A percentile compares a stretch with the other conserved stretches of the same genome.
Evolutionary conservation across 257 asterid genomes (phyloP).

Genomic region (Marsdenia floribunda): DNA sequence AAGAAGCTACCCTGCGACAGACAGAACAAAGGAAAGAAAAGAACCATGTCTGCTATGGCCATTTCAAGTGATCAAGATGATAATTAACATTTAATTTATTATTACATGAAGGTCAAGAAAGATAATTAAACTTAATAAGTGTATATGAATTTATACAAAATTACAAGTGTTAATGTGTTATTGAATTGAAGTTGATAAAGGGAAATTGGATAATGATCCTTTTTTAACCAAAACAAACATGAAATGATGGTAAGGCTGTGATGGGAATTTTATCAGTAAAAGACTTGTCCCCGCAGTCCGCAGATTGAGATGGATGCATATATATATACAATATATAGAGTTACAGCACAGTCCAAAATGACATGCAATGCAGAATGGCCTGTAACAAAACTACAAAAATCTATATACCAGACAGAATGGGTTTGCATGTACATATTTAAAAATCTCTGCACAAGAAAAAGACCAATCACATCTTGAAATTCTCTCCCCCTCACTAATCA

Average conservation of each 20-base stretch:
- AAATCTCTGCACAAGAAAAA: slow-evolving; percentile 14
- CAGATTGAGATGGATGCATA: no score
- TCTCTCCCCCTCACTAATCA: slow-evolving; percentile 4
- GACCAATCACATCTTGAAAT: slow-evolving; percentile 21
- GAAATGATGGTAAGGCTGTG: neutral
- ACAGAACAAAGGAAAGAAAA: neutral
- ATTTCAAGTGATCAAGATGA: neutral
- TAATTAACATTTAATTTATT: no score
- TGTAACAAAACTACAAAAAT: slow-evolving; percentile 12
- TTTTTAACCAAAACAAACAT: neutral
- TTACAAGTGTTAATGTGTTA: neutral
- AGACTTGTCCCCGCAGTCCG: neutral
- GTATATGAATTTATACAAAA: no score
- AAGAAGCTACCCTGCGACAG: neutral
- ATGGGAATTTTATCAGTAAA: neutral
- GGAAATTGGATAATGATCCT: neutral
- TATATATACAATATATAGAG: neutral
- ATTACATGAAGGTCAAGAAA: no score
- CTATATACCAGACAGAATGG: slow-evolving; percentile 10
- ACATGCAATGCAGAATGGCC: slow-evolving; percentile 13
- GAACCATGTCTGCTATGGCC: neutral
- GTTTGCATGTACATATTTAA: slow-evolving; percentile 4
- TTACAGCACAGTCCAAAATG: slow-evolving; percentile 11
- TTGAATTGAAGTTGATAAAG: neutral
- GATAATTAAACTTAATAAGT: neutral